Conservation (phyloP, 164 flowering plant species). For the Vitis rupestris region DNA sequence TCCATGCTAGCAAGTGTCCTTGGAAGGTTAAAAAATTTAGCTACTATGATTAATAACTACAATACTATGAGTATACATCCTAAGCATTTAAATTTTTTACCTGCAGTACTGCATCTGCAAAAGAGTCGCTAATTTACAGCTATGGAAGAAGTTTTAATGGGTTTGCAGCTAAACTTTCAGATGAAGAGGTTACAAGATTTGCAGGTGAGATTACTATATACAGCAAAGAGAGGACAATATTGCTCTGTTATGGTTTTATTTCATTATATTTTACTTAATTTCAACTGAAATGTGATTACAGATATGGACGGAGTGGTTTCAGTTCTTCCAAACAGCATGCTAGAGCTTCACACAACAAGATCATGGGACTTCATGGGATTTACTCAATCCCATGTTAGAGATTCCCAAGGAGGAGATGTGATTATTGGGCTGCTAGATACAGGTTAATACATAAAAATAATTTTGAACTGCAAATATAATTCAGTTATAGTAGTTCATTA, state of each 20-base stretch:
- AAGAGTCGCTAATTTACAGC: slow-evolving; percentile 32
- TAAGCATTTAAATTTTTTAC: neutral
- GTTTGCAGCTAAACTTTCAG: slow-evolving; percentile 44
- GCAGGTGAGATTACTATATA: slow-evolving; percentile 26
- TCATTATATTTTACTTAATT: neutral
- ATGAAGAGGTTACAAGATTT: slow-evolving; percentile 37
- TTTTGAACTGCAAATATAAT: too few species aligned
- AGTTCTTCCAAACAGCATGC: slow-evolving; percentile 33
- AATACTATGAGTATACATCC: too few species aligned
- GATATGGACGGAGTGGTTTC: slow-evolving; percentile 49
- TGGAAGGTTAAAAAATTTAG: slow-evolving; percentile 28
- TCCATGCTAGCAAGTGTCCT: slow-evolving; percentile 30
- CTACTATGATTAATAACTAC: neutral
- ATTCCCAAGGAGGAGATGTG: slow-evolving; percentile 27
- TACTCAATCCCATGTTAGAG: slow-evolving; percentile 1
- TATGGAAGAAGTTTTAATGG: slow-evolving; percentile 51
- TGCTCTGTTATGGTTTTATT: neutral
- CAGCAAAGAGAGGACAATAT: too few species aligned
- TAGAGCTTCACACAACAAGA: slow-evolving; percentile 49
- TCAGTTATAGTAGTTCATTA: too few species aligned
- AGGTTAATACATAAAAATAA: slow-evolving; percentile 15
- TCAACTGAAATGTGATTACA: slow-evolving; percentile 8
- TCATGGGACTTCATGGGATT: slow-evolving; percentile 56
- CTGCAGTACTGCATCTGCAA: slow-evolving; percentile 22
- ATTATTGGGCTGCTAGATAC: slow-evolving; percentile 44